Conservation (phyloP, 2,329 filamentous ascomycete species). For the Meredithiella fracta region DNA sequence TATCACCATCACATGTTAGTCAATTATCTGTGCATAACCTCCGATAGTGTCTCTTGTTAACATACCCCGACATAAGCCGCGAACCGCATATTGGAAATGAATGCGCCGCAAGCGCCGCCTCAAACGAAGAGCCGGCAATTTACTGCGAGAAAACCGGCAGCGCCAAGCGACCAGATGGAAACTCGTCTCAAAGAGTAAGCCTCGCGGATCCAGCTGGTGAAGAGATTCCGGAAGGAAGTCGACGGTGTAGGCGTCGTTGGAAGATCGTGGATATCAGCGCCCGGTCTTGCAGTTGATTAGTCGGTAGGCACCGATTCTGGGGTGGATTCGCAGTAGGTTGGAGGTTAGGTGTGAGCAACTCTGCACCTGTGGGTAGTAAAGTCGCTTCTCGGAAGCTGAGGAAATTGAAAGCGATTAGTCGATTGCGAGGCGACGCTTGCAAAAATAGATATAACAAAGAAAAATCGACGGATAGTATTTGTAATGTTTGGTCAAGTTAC, state of each 20-base stretch:
- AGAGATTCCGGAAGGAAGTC: no score
- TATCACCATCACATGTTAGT: background rate
- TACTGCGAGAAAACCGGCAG: conserved; percentile 15
- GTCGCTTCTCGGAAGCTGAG: background rate
- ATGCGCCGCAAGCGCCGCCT: background rate
- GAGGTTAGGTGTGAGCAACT: background rate
- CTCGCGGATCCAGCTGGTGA: no score
- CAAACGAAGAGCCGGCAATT: background rate
- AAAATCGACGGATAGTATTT: background rate
- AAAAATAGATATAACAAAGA: background rate
- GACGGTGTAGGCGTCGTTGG: background rate
- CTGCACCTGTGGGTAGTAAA: background rate
- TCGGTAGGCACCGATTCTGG: background rate
- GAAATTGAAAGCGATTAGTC: background rate
- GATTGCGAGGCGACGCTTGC: background rate
- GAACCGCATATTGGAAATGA: conserved; percentile 35
- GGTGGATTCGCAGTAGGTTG: background rate
- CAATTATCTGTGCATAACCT: background rate
- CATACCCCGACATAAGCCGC: conserved; percentile 46
- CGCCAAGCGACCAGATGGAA: background rate
- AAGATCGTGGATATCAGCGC: background rate
- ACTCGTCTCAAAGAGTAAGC: background rate
- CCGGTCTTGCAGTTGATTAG: background rate
- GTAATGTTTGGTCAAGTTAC: background rate
- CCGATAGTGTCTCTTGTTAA: conserved; percentile 12